Evolutionary conservation across 768 basidiomycete species (phyloP).

Genomic region (Collybia mongolica): DNA sequence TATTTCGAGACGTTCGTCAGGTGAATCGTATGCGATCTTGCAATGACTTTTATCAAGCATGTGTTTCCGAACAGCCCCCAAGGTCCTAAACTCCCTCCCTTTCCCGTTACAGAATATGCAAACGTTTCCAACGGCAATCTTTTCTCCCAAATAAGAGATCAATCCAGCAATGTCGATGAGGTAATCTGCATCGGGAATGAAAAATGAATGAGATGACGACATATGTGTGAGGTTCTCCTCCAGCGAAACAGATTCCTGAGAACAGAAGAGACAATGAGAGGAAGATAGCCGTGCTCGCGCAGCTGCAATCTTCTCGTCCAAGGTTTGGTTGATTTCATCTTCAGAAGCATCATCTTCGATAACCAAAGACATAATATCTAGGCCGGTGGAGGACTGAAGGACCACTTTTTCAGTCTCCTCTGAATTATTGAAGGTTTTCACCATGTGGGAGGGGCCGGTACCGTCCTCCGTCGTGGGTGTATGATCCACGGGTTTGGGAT

Average conservation of each 20-base stretch:
- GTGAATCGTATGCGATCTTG: constrained; percentile 89
- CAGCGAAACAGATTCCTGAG: constrained; percentile 45
- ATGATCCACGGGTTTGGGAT: constrained; percentile 3
- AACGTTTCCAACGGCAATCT: constrained; percentile 88
- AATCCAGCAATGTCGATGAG: constrained; percentile 83
- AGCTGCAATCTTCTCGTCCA: constrained; percentile 75
- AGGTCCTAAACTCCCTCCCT: constrained; percentile 75
- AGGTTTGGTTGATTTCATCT: constrained; percentile 51
- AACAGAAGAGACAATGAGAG: constrained; percentile 86
- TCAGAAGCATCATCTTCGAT: constrained; percentile 34
- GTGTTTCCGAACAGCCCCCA: constrained; percentile 91
- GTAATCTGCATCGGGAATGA: constrained; percentile 92
- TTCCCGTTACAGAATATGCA: constrained; percentile 90
- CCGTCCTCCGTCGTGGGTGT: not conserved
- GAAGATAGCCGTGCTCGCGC: constrained; percentile 62
- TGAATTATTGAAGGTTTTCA: not conserved
- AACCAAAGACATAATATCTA: constrained; percentile 12
- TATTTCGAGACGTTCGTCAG: constrained; percentile 78
- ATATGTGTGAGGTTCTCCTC: constrained; percentile 82
- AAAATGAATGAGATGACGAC: constrained; percentile 87
- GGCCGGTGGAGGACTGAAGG: constrained; percentile 12
- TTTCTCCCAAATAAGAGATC: constrained; percentile 84
- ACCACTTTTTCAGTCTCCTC: constrained; percentile 10
- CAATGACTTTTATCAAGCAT: constrained; percentile 97
- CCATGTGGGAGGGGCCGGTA: constrained; percentile 1